These are phyloP conservation scores for Umbellularia californica DNA, from an alignment of 164 flowering plant genomes.

Conservation along the genomic window DNA sequence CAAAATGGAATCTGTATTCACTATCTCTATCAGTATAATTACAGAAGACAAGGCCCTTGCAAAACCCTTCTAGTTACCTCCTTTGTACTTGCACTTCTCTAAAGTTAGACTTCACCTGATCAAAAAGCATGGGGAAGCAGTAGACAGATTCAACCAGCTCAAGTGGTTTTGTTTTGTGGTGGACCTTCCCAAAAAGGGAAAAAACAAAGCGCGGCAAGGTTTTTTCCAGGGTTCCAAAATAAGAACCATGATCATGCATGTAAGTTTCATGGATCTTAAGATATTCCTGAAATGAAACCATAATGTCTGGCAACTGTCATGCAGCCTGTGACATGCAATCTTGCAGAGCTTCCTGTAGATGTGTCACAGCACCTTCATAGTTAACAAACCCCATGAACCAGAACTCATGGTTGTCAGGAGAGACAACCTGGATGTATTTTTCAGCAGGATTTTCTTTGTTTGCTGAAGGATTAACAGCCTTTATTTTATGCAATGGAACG, in stretches of 20 bases:
- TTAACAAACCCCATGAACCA: conserved; percentile 91
- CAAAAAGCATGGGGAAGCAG: too few species aligned
- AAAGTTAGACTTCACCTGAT: too few species aligned
- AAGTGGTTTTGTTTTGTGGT: too few species aligned
- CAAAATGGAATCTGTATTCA: background rate
- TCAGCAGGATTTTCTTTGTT: conserved; percentile 69
- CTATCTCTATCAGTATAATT: background rate
- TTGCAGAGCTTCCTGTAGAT: conserved; percentile 46
- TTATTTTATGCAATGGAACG: conserved; percentile 71
- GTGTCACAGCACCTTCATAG: conserved; percentile 71
- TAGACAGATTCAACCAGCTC: background rate
- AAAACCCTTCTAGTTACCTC: too few species aligned
- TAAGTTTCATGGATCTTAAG: background rate
- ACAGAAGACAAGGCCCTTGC: background rate
- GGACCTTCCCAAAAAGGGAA: too few species aligned
- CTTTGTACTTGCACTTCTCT: too few species aligned
- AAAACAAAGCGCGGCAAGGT: background rate
- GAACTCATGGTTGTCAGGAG: conserved; percentile 84
- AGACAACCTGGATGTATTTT: conserved; percentile 69
- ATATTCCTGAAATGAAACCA: background rate
- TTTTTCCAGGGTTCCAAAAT: background rate
- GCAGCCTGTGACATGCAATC: conserved; percentile 24
- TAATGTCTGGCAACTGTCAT: conserved; percentile 1
- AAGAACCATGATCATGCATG: background rate
- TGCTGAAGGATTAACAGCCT: conserved; percentile 63